Evolutionary conservation across 169 alveolate species (phyloP).

Genomic region (Plasmodium ovale): DNA sequence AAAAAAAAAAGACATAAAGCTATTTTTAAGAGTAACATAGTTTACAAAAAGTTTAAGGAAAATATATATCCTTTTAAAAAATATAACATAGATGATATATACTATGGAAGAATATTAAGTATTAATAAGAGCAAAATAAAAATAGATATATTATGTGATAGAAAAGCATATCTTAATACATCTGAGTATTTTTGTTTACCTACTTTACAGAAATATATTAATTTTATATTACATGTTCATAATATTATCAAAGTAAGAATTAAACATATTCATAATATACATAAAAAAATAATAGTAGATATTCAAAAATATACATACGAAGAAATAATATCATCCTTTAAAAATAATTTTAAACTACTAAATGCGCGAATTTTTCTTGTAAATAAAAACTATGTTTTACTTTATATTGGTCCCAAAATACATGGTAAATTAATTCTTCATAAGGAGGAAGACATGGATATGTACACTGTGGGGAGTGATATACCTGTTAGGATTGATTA

Average conservation of each 20-base stretch:
- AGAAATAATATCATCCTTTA: constrained; percentile 62
- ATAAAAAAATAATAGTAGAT: constrained; percentile 43
- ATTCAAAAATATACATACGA: constrained; percentile 34
- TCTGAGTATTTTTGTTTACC: constrained; percentile 25
- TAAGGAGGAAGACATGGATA: not conserved
- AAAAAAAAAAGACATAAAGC: not conserved
- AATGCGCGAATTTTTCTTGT: constrained; percentile 29
- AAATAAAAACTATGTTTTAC: not conserved
- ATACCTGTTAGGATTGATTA: constrained; percentile 5
- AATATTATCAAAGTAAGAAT: constrained; percentile 59
- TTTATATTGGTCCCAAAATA: constrained; percentile 54
- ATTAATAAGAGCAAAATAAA: constrained; percentile 41
- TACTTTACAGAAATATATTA: constrained; percentile 25
- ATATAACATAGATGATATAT: constrained; percentile 48
- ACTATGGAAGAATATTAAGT: constrained; percentile 61
- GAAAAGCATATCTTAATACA: constrained; percentile 67
- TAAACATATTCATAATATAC: constrained; percentile 22
- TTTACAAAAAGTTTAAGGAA: constrained; percentile 44
- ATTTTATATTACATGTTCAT: constrained; percentile 24
- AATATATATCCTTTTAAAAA: constrained; percentile 26
- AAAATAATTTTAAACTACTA: constrained; percentile 2
- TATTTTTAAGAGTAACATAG: constrained; percentile 25
- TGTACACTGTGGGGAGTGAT: constrained; percentile 10
- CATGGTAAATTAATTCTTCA: constrained; percentile 26
- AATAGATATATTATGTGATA: constrained; percentile 64